These are phyloP conservation scores for Chaetomiaceae sp. DNA, from an alignment of 2,329 filamentous ascomycete species.

Conservation along the genomic window DNA sequence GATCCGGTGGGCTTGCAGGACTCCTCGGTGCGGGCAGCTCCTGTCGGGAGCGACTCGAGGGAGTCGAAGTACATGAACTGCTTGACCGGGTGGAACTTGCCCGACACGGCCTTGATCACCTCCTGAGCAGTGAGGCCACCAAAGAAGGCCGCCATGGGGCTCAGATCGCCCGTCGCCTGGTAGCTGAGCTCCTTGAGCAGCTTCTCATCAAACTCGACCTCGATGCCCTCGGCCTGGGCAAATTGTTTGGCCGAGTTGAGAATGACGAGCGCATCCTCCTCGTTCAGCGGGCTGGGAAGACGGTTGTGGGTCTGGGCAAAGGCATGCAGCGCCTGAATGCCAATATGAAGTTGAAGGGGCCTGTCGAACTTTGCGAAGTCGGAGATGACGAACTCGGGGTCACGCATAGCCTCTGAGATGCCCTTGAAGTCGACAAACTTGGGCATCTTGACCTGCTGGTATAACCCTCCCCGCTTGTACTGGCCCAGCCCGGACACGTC, in stretches of 20 bases:
- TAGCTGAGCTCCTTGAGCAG: slow-evolving; percentile 89
- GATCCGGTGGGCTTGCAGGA: slow-evolving; percentile 79
- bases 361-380: slow-evolving; percentile 98
- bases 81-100: slow-evolving; percentile 92
- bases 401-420: slow-evolving; percentile 71
- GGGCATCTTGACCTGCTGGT: slow-evolving; percentile 97
- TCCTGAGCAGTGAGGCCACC: slow-evolving; percentile 92
- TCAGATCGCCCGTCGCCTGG: slow-evolving; percentile 86
- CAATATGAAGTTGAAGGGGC: slow-evolving; percentile 84
- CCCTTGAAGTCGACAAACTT: slow-evolving; percentile 86
- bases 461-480: slow-evolving; percentile 85
- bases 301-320: slow-evolving; percentile 72
- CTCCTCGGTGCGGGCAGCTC: slow-evolving; percentile 71
- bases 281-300: slow-evolving; percentile 77
- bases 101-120: slow-evolving; percentile 92
- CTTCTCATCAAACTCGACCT: slow-evolving; percentile 87
- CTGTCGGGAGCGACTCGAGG: slow-evolving; percentile 84
- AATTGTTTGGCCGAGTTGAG: slow-evolving; percentile 70
- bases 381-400: slow-evolving; percentile 84
- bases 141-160: slow-evolving; percentile 90
- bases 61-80: slow-evolving; percentile 99
- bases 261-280: slow-evolving; percentile 75
- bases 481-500: slow-evolving; percentile 82
- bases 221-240: slow-evolving; percentile 67
- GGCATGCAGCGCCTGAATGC: slow-evolving; percentile 85